Evolutionary conservation across 306 rosid genomes (phyloP), one percentile per base, ranked within the genome.

Genomic region (Carpinus viminea): DNA sequence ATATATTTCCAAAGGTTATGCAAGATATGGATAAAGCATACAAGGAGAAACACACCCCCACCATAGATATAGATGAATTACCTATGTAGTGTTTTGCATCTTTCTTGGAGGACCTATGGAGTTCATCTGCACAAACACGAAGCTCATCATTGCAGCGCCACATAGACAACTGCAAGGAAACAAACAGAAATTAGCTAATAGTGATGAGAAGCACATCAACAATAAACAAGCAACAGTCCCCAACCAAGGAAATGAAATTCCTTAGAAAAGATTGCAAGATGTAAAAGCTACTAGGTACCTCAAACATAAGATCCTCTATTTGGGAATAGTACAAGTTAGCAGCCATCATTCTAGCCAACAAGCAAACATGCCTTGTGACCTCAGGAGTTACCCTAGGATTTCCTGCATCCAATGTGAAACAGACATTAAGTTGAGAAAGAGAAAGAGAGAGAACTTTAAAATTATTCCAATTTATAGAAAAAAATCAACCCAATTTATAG

Each of bases 341-440:
- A 74, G 98, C 99, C 99, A 96, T 96, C 99, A 96, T 96, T 88
- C 99, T 90, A 72, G 99, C 98, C 78, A 96, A 84, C 62, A 96
- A 87, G 86, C 99, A 96, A 77, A 96, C 99, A 74, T 96, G 97
- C 83, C 99, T 93, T 11, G 99, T 96, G 60, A 96, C 99, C 81
- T 96, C 99, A 10, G 99, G 99, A 50, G 98, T 96, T 16, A 96
- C 99, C 82, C 98, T 91, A 5, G 99, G 99, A 86, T 96, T 96
- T 80, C 99, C 99, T 96, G 90, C 72, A 78, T 72, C 45, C 72
- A 75, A 82, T 78, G 31, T 68, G 38, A 76, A 61, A 83, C 41
- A 82, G 62, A 83, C 68, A 68, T 61, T 12, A 71, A 68, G 76
- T 48, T 43, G 4, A 59, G 60, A 74, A 12, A 12, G 53, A 70